Evolutionary conservation across 345 rosid species (phyloP).

Genomic region (Mangifera indica): DNA sequence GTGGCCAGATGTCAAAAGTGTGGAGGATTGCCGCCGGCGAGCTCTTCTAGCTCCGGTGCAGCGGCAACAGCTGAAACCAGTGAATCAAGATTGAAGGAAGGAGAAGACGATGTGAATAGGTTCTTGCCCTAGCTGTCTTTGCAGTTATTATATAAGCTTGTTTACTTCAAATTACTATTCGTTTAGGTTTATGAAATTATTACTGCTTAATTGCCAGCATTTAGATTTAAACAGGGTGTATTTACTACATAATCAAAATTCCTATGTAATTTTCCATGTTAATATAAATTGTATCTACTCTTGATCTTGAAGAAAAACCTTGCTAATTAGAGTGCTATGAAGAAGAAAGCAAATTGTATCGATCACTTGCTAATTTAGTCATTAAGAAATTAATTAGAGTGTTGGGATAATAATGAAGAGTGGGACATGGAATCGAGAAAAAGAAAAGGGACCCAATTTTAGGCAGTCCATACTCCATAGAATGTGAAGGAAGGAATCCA

Average conservation of each 20-base stretch:
- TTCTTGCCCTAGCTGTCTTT: slow-evolving; percentile 39
- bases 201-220: background rate
- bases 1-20: slow-evolving; percentile 70
- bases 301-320: too few relatives aligned
- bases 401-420: background rate
- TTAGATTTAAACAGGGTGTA: background rate
- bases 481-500: slow-evolving; percentile 19
- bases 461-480: background rate
- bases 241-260: background rate
- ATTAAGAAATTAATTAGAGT: background rate
- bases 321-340: too few relatives aligned
- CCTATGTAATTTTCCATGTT: background rate
- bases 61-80: slow-evolving; percentile 25
- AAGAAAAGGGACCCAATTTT: background rate
- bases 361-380: too few relatives aligned
- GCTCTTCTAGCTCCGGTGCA: slow-evolving; percentile 30
- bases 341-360: too few relatives aligned
- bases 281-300: too few relatives aligned
- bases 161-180: too few relatives aligned
- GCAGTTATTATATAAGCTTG: background rate
- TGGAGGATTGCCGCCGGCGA: slow-evolving; percentile 54
- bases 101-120: slow-evolving; percentile 49
- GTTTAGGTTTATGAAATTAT: background rate
- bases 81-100: slow-evolving; percentile 41
- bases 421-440: slow-evolving; percentile 13